Evolutionary conservation across 495 filamentous ascomycete genomes (phyloP).

Genomic region (Aspergillus ellipticus): DNA sequence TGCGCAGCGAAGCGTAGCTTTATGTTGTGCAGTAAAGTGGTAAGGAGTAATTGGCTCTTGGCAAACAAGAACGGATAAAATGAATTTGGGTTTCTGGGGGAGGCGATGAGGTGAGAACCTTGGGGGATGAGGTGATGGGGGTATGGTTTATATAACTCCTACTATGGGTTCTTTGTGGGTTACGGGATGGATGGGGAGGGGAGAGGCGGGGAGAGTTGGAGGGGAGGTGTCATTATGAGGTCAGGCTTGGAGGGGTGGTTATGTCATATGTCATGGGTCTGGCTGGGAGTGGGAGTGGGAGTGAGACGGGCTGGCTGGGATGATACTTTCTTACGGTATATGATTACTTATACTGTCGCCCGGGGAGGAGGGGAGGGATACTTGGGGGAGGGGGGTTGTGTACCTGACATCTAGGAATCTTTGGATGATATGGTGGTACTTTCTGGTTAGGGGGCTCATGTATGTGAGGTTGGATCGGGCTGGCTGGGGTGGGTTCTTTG

Average conservation of each 20-base stretch:
- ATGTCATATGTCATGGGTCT: neutral
- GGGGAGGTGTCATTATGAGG: conserved; percentile 22
- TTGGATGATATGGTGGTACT: no score
- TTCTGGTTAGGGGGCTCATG: no score
- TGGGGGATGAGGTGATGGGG: conserved; percentile 1
- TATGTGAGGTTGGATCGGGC: no score
- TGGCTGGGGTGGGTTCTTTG: no score
- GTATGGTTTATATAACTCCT: neutral
- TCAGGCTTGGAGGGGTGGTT: conserved; percentile 10
- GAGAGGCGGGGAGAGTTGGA: conserved; percentile 6
- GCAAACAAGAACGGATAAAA: neutral
- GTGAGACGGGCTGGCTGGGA: neutral
- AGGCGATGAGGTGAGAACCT: neutral
- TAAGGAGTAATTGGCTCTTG: no score
- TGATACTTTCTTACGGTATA: no score
- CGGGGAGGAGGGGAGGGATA: no score
- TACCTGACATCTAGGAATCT: no score
- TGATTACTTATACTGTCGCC: no score
- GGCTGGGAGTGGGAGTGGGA: neutral
- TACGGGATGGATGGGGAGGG: conserved; percentile 8
- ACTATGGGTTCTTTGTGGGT: neutral
- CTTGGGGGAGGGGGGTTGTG: no score
- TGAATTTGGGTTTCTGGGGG: neutral
- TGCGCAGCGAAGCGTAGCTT: no score
- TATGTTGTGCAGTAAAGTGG: no score